phyloP scores from a whole-genome alignment of 208 protist genomes.

The Wallacemonas sp. region DNA sequence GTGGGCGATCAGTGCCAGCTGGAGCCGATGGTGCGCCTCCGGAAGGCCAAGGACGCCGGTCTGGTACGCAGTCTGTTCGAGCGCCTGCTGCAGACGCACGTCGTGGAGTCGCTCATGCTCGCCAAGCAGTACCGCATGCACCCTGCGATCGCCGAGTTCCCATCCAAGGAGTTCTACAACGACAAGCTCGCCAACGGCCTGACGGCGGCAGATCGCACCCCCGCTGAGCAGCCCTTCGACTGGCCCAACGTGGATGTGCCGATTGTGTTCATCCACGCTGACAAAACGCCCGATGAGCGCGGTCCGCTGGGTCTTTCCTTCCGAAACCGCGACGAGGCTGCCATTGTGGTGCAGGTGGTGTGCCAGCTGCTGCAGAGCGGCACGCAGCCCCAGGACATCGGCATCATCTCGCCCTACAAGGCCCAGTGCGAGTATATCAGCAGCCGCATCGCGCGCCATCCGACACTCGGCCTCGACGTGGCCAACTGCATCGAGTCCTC shows the following conservation, averaged over 20 bases:
- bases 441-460: constrained; percentile 81
- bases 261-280: background rate
- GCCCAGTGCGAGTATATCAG: constrained; percentile 95
- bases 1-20: constrained; percentile 98
- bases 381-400: constrained; percentile 90
- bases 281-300: background rate
- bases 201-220: constrained; percentile 27
- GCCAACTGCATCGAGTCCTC: constrained; percentile 94
- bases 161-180: constrained; percentile 98
- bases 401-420: constrained; percentile 98
- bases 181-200: constrained; percentile 97
- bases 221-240: background rate
- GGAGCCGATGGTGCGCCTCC: constrained; percentile 96
- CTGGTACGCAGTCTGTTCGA: constrained; percentile 96
- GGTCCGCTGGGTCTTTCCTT: background rate
- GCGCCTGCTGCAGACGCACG: constrained; percentile 73
- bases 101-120: constrained; percentile 34
- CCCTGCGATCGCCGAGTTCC: constrained; percentile 95
- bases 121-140: constrained; percentile 99
- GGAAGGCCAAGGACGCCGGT: constrained; percentile 90
- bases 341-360: constrained; percentile 75
- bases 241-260: constrained; percentile 1
- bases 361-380: constrained; percentile 78
- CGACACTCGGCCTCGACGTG: constrained; percentile 52
- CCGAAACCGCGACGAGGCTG: background rate